These are phyloP conservation scores for Chaetomiaceae sp. DNA, from an alignment of 2,329 filamentous ascomycete genomes.

Conservation along the genomic window DNA sequence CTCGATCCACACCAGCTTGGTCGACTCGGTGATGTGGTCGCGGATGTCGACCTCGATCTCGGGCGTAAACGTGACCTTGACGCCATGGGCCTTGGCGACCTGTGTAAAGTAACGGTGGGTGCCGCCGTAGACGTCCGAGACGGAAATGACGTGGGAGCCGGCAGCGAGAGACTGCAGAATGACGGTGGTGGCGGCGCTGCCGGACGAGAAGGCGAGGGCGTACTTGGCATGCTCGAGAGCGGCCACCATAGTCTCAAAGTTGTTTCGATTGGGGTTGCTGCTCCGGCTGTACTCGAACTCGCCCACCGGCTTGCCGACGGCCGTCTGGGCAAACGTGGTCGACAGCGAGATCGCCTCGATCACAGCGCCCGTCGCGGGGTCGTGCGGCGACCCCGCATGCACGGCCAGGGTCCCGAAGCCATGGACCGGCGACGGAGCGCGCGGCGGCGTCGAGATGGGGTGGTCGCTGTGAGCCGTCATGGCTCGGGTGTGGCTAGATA, in stretches of 20 bases:
- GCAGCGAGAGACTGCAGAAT: constrained; percentile 89
- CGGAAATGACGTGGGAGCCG: constrained; percentile 90
- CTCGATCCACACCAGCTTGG: constrained; percentile 97
- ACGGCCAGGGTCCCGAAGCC: constrained; percentile 91
- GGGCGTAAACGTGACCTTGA: constrained; percentile 90
- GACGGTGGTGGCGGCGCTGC: constrained; percentile 87
- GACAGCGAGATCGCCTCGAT: constrained; percentile 95
- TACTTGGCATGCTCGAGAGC: constrained; percentile 89
- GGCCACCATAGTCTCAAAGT: constrained; percentile 89
- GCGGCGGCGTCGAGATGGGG: constrained; percentile 61
- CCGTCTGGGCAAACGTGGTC: constrained; percentile 90
- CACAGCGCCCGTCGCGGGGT: constrained; percentile 87
- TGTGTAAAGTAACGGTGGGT: constrained; percentile 99
- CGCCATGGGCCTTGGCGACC: constrained; percentile 89
- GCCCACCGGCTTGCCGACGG: constrained; percentile 82
- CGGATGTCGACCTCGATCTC: constrained; percentile 85
- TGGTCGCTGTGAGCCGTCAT: constrained; percentile 33
- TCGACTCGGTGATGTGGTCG: constrained; percentile 79
- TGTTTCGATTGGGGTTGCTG: constrained; percentile 89
- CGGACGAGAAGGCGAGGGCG: constrained; percentile 90
- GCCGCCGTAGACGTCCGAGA: constrained; percentile 96
- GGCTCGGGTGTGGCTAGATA: constrained; percentile 14
- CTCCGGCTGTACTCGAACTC: constrained; percentile 90
- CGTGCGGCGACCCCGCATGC: constrained; percentile 86
- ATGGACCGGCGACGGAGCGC: constrained; percentile 68